A percentile compares a stretch with the other conserved stretches of the same genome.
Conservation (phyloP, 2,329 filamentous ascomycete genomes). For the Arachnomyces sp. region DNA sequence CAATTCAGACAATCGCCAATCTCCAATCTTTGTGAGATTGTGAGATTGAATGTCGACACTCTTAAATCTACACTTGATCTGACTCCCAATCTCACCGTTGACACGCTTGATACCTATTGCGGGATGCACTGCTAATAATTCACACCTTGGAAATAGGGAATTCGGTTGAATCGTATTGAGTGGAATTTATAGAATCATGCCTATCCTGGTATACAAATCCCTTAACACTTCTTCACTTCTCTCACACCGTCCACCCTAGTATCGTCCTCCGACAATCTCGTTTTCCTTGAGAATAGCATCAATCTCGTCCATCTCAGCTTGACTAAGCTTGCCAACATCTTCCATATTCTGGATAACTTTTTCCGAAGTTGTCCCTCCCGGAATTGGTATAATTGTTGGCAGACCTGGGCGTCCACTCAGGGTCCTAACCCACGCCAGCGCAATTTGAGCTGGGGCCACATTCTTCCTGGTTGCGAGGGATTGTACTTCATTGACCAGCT, state of each 20-base stretch:
- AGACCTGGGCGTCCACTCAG: conserved; percentile 34
- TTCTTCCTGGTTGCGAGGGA: conserved; percentile 39
- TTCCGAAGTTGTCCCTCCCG: conserved; percentile 28
- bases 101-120: not conserved
- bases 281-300: conserved; percentile 43
- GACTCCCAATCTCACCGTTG: conserved; percentile 16
- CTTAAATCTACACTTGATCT: conserved; percentile 39
- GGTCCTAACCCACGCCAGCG: conserved; percentile 41
- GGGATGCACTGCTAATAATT: conserved; percentile 12
- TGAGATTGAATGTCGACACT: conserved; percentile 39
- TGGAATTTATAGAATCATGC: not conserved
- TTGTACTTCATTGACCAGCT: conserved; percentile 40
- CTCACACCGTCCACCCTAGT: conserved; percentile 9
- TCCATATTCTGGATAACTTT: conserved; percentile 29
- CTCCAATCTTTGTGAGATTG: conserved; percentile 24
- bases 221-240: not conserved
- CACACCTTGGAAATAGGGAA: not conserved
- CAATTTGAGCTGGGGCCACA: conserved; percentile 39
- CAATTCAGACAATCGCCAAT: conserved; percentile 37
- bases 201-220: not conserved
- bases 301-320: conserved; percentile 41
- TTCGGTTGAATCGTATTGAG: not conserved
- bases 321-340: conserved; percentile 22
- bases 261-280: conserved; percentile 27
- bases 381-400: conserved; percentile 34